Conservation (phyloP, 805 yeast species). For the Middelhovenomyces tepae region DNA sequence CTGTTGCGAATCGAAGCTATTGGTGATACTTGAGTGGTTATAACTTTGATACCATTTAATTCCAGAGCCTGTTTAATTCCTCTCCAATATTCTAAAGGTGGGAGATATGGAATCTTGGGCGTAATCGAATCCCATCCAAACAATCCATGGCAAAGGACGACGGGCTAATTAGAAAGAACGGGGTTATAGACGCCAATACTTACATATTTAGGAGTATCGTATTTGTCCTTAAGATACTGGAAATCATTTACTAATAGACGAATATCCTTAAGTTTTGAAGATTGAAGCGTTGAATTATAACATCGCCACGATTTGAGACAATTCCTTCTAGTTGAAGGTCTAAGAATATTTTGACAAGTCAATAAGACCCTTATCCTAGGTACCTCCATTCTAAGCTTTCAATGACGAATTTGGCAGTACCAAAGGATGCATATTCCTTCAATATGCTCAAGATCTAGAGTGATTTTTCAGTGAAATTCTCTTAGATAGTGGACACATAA, state of each 20-base stretch:
- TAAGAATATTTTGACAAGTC: too few species aligned
- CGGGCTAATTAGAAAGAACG: slow-evolving; percentile 36
- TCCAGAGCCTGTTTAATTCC: slow-evolving; percentile 62
- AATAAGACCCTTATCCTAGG: too few species aligned
- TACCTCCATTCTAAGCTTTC: too few species aligned
- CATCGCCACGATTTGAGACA: too few species aligned
- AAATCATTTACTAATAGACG: slow-evolving; percentile 14
- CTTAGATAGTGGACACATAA: too few species aligned
- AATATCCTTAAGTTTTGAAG: too few species aligned
- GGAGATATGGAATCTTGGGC: slow-evolving; percentile 31
- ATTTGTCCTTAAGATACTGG: slow-evolving; percentile 29
- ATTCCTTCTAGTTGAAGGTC: too few species aligned
- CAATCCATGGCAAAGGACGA: slow-evolving; percentile 79
- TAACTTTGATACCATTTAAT: slow-evolving; percentile 54
- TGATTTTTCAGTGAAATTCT: too few species aligned
- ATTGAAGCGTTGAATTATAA: too few species aligned
- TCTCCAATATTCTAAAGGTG: slow-evolving; percentile 64
- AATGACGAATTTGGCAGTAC: too few species aligned
- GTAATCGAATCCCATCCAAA: slow-evolving; percentile 64
- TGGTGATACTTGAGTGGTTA: slow-evolving; percentile 74
- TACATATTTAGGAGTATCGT: slow-evolving; percentile 46
- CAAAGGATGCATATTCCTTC: too few species aligned
- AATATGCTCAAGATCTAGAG: too few species aligned
- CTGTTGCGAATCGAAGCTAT: slow-evolving; percentile 67
- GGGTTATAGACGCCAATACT: slow-evolving; percentile 4